These are phyloP conservation scores for Rhodamnia argentea DNA, from an alignment of 345 rosid genomes.

Conservation along the genomic window DNA sequence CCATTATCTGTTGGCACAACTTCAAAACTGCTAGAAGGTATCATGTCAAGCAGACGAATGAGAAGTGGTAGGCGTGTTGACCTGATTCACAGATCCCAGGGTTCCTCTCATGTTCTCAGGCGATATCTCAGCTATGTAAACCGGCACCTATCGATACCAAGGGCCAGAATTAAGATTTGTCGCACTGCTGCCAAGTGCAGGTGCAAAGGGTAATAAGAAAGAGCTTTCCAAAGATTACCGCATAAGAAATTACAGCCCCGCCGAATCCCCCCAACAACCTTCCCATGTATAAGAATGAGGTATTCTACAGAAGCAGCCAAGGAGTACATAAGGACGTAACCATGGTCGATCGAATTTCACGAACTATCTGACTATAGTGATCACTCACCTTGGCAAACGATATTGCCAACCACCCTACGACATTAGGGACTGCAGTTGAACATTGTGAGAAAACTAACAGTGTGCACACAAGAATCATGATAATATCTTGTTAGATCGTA, in stretches of 20 bases:
- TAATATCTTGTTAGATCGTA: neutral
- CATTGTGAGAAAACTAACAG: conserved; percentile 31
- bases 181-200: neutral
- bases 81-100: conserved; percentile 68
- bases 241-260: conserved; percentile 63
- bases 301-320: conserved; percentile 28
- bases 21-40: too few relatives aligned
- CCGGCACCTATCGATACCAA: conserved; percentile 41
- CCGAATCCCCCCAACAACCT: conserved; percentile 75
- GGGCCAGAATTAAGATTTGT: neutral
- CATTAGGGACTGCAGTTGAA: conserved; percentile 51
- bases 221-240: conserved; percentile 21
- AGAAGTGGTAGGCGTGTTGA: neutral
- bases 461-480: conserved; percentile 1
- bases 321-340: neutral
- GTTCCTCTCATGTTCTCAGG: conserved; percentile 72
- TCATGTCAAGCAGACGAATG: neutral
- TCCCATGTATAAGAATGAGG: conserved; percentile 64
- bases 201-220: neutral
- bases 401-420: conserved; percentile 64
- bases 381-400: conserved; percentile 53
- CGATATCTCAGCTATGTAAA: conserved; percentile 71
- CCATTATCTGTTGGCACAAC: neutral
- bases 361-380: neutral
- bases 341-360: neutral